A percentile compares a stretch with the other conserved stretches of the same genome.
Evolutionary conservation across 2,329 filamentous ascomycete species (phyloP).

Genomic region (Alternaria rosae): DNA sequence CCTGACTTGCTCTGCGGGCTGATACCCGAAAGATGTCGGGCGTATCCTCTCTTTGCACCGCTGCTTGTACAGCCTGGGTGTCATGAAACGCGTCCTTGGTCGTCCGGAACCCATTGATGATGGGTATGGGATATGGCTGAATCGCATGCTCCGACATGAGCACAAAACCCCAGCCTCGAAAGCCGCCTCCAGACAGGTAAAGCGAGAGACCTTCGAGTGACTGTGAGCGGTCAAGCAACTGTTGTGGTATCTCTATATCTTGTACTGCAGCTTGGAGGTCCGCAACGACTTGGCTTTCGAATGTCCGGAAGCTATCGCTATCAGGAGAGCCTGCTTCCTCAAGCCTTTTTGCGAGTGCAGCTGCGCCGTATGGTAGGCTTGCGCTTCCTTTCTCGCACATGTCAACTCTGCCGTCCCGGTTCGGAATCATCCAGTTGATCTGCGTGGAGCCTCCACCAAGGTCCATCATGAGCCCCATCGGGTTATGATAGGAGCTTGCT

Average conservation of each 20-base stretch:
- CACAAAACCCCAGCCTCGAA: constrained; percentile 89
- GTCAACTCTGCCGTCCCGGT: constrained; percentile 55
- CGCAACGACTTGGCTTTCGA: constrained; percentile 62
- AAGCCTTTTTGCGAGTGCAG: constrained; percentile 67
- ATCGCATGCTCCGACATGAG: constrained; percentile 79
- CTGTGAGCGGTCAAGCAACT: constrained; percentile 51
- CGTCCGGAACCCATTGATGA: constrained; percentile 80
- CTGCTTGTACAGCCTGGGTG: constrained; percentile 55
- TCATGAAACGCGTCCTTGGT: constrained; percentile 67
- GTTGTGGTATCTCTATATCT: constrained; percentile 63
- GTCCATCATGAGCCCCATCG: constrained; percentile 86
- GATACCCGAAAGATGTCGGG: constrained; percentile 73
- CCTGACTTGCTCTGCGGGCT: constrained; percentile 78
- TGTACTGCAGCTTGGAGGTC: constrained; percentile 69
- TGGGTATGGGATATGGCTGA: constrained; percentile 81
- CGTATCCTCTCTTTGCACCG: constrained; percentile 50
- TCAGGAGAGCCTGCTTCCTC: constrained; percentile 44
- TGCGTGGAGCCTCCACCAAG: constrained; percentile 79
- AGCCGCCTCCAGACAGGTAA: constrained; percentile 89
- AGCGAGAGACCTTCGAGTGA: constrained; percentile 59
- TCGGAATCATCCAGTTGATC: constrained; percentile 67
- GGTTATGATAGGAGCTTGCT: constrained; percentile 72
- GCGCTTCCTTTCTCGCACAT: constrained; percentile 60
- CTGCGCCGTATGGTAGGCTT: constrained; percentile 74
- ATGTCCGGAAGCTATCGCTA: constrained; percentile 54